Percentiles rank a stretch among this genome's conserved stretches.
Evolutionary conservation across 495 filamentous ascomycete genomes (phyloP).

Genomic region (Cetradonia linearis): DNA sequence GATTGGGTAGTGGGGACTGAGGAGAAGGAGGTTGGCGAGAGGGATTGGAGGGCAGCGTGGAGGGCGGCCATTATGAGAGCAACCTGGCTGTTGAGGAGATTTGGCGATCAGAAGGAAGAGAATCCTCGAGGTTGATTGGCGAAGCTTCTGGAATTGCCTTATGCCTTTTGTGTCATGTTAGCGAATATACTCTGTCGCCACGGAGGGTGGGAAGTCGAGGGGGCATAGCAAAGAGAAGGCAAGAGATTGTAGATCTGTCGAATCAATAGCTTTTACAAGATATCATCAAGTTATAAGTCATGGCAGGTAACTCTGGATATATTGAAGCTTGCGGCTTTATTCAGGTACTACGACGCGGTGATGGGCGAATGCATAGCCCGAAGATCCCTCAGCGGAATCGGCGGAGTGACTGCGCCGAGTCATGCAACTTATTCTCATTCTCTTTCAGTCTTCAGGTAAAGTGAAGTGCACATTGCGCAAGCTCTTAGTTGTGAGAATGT

Average conservation of each 20-base stretch:
- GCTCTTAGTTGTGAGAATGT: background rate
- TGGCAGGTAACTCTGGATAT: background rate
- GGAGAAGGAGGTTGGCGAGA: constrained; percentile 61
- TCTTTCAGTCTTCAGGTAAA: too few species aligned
- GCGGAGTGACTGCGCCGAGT: background rate
- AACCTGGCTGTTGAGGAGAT: constrained; percentile 22
- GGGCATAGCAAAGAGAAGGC: background rate
- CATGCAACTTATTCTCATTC: background rate
- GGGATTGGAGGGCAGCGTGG: constrained; percentile 62
- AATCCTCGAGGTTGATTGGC: background rate
- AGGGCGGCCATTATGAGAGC: constrained; percentile 45
- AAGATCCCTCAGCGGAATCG: background rate
- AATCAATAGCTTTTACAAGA: background rate
- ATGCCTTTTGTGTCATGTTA: background rate
- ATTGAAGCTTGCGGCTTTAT: background rate
- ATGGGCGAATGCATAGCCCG: background rate
- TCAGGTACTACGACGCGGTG: background rate
- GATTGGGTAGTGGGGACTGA: constrained; percentile 45
- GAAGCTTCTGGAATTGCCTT: background rate
- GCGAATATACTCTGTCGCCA: background rate
- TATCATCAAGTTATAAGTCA: constrained; percentile 8
- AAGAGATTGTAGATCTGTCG: background rate
- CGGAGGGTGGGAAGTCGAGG: background rate
- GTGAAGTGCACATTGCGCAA: background rate
- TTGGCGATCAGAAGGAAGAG: background rate